phyloP scores from a whole-genome alignment of 768 basidiomycete genomes.

The Mycena rosella region DNA sequence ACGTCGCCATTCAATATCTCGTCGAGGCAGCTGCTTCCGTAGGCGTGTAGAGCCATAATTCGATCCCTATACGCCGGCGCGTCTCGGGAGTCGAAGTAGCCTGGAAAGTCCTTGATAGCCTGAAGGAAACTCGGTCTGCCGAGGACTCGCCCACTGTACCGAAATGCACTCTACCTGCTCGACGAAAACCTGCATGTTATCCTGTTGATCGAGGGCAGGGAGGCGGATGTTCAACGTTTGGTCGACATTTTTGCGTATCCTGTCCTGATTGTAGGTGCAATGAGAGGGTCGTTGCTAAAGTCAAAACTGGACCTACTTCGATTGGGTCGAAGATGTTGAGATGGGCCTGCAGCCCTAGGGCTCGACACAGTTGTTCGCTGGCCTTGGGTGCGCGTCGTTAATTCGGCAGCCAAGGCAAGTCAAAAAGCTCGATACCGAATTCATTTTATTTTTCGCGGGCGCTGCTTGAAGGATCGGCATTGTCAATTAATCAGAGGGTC shows the following conservation, averaged over 20 bases:
- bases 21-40: background rate
- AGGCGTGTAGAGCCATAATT: background rate
- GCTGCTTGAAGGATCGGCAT: background rate
- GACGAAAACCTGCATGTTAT: background rate
- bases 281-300: background rate
- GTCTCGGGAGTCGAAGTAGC: slow-evolving; percentile 4
- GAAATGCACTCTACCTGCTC: background rate
- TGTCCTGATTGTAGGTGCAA: background rate
- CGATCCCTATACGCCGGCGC: background rate
- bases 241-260: background rate
- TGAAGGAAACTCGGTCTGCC: background rate
- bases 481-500: background rate
- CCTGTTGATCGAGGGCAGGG: background rate
- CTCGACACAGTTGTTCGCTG: background rate
- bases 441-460: background rate
- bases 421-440: background rate
- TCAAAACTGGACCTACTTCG: background rate
- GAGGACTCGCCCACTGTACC: background rate
- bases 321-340: background rate
- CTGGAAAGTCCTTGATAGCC: background rate
- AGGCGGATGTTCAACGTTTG: slow-evolving; percentile 2
- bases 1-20: background rate
- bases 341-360: background rate
- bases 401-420: background rate
- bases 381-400: background rate